Evolutionary conservation across 305 asterid genomes (phyloP), one percentile per base, ranked within the genome.

Genomic region (Solanum hybrid): DNA sequence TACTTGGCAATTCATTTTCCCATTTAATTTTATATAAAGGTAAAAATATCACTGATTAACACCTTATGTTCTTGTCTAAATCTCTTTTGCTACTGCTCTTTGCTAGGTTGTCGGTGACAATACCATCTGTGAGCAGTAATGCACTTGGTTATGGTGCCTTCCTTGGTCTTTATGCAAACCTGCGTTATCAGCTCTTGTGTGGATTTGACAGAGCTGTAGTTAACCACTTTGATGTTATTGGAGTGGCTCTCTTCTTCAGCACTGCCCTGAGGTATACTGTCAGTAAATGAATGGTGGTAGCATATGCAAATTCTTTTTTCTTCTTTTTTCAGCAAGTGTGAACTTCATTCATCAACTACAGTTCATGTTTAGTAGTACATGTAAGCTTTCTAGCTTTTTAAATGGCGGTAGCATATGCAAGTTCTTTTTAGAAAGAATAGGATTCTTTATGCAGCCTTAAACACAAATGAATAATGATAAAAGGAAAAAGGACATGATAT

Each of bases 141-240:
- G 98, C 99, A 36, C 97, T 97, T 31, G 98, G 99, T 87, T 97
- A 96, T 89, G 99, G 99, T 90, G 97, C 98, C 69, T 97, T 97
- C 91, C 98, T 97, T 88, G 98, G 99, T 86, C 56, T 79, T 35
- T 79, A 79, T 36, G 85, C 85, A 7, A 79, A 79, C 85, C 56
- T 79, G 14, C 85, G 85, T 79, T 79, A 36, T 79, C 85, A 79
- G 85, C 92, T 97, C 10, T 86, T 95, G 91, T 94, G 93, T 92
- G 99, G 99, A 51, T 92, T 97, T 78, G 98, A 96, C 90, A 92
- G 96, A 93, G 94, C 92, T 71, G 93, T 94, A 37, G 89, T 91
- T 87, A 95, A 88, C 90, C 94, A 96, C 92, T 97, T 97, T 89
- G 84, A 78, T 35, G 51, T 78, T 78, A 78, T 78, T 35, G 51